phyloP scores from a whole-genome alignment of 768 basidiomycete species.

The Kwoniella shandongensis region DNA sequence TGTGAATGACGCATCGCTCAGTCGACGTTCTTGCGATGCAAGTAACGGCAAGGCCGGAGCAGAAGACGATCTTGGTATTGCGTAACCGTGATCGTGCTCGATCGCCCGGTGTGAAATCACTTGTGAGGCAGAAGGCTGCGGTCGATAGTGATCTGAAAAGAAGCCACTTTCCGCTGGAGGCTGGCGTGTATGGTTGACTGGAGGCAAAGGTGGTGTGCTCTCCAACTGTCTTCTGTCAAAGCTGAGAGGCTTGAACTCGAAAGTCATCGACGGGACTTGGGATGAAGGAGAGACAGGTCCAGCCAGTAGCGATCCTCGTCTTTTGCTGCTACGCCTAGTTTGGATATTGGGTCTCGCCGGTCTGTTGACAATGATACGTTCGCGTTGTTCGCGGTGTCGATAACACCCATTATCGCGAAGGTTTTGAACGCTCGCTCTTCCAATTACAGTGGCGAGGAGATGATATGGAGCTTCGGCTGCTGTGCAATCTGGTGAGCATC shows the following conservation, averaged over 20 bases:
- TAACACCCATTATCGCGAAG: too few relatives aligned
- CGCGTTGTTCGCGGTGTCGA: too few relatives aligned
- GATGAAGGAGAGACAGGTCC: neutral
- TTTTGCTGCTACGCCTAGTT: slow-evolving; percentile 15
- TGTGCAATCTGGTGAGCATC: slow-evolving; percentile 28
- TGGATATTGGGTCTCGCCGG: slow-evolving; percentile 16
- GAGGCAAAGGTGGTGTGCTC: too few relatives aligned
- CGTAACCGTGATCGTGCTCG: slow-evolving; percentile 4
- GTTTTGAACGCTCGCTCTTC: slow-evolving; percentile 25
- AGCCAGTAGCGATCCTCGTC: neutral
- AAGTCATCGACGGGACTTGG: neutral
- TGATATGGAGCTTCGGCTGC: slow-evolving; percentile 26
- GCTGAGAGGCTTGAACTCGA: slow-evolving; percentile 8
- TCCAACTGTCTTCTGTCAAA: slow-evolving; percentile 14
- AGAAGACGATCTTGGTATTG: slow-evolving; percentile 18
- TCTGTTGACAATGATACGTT: too few relatives aligned
- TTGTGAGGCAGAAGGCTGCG: slow-evolving; percentile 3
- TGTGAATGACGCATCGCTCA: slow-evolving; percentile 5
- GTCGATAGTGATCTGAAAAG: slow-evolving; percentile 8
- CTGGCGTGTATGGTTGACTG: too few relatives aligned
- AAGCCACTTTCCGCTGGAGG: slow-evolving; percentile 11
- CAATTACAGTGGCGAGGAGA: slow-evolving; percentile 21
- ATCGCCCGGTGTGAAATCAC: slow-evolving; percentile 3
- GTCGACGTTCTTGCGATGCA: slow-evolving; percentile 1
- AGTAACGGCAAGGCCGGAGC: slow-evolving; percentile 17